Percentiles rank a stretch among this genome's conserved stretches.
phyloP scores from a whole-genome alignment of 2,329 filamentous ascomycete species.

The Sphaerulina musiva region DNA sequence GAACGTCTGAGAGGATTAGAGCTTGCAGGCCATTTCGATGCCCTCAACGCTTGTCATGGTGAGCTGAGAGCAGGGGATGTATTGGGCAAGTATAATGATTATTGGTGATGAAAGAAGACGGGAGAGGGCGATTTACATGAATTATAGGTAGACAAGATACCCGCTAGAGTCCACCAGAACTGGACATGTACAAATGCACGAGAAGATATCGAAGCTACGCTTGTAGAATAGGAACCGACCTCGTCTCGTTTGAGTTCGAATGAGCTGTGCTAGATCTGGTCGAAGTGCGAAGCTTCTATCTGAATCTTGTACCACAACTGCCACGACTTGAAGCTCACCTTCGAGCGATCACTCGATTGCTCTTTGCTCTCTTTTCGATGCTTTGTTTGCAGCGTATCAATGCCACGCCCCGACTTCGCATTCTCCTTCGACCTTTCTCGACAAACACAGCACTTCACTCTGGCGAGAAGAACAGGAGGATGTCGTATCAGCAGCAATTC shows the following conservation, averaged over 20 bases:
- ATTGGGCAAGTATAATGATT: constrained; percentile 38
- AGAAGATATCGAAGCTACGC: not conserved
- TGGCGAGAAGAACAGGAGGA: not conserved
- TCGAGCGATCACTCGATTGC: not conserved
- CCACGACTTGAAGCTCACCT: not conserved
- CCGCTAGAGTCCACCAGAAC: not conserved
- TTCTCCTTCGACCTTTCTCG: not conserved
- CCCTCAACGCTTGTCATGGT: constrained; percentile 48
- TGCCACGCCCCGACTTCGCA: not conserved
- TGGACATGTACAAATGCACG: not conserved
- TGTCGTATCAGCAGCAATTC: constrained; percentile 19
- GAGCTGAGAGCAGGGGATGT: constrained; percentile 44
- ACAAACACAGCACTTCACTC: not conserved
- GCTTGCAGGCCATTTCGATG: constrained; percentile 50
- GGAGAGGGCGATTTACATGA: not conserved
- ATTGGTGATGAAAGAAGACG: constrained; percentile 6
- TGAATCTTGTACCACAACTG: too few relatives aligned
- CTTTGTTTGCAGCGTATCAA: not conserved
- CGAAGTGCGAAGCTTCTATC: too few relatives aligned
- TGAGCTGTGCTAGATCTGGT: too few relatives aligned
- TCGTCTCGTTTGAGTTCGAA: too few relatives aligned
- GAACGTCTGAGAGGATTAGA: constrained; percentile 51
- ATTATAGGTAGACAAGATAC: not conserved
- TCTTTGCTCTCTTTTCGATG: not conserved
- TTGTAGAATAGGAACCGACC: not conserved